Conservation (phyloP, 73 alveolate genomes). For the Tetrahymena elliotti region DNA sequence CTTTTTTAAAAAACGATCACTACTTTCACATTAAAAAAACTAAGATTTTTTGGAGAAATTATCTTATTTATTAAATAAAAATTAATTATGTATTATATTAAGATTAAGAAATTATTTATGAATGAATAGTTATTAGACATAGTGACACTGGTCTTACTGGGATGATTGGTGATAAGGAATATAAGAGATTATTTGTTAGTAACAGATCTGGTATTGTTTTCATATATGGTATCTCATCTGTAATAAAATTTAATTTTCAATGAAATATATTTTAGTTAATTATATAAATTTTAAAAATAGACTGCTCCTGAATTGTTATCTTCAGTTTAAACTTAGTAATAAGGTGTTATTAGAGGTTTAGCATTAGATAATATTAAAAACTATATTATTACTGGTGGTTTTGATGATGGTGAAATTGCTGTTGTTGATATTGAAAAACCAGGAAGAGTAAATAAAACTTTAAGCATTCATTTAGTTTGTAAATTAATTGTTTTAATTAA, state of each 20-base stretch:
- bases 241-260: conserved; percentile 4
- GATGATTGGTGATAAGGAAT: conserved; percentile 36
- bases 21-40: too few relatives aligned
- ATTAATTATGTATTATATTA: too few relatives aligned
- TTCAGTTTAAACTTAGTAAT: conserved; percentile 9
- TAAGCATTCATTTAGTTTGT: background rate
- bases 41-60: too few relatives aligned
- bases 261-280: too few relatives aligned
- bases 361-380: conserved; percentile 34
- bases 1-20: too few relatives aligned
- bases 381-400: conserved; percentile 38
- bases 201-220: conserved; percentile 32
- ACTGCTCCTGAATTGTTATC: conserved; percentile 19
- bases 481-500: background rate
- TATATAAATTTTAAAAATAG: background rate
- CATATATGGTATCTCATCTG: conserved; percentile 25
- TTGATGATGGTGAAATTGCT: conserved; percentile 40
- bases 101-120: too few relatives aligned
- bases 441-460: conserved; percentile 4
- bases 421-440: conserved; percentile 35
- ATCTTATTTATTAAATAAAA: too few relatives aligned
- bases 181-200: conserved; percentile 30
- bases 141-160: conserved; percentile 31
- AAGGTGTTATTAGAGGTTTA: conserved; percentile 27
- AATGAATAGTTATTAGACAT: background rate